Base-by-base conservation (phyloP, 139 green algal genomes). In the Volvox africanus region DNA sequence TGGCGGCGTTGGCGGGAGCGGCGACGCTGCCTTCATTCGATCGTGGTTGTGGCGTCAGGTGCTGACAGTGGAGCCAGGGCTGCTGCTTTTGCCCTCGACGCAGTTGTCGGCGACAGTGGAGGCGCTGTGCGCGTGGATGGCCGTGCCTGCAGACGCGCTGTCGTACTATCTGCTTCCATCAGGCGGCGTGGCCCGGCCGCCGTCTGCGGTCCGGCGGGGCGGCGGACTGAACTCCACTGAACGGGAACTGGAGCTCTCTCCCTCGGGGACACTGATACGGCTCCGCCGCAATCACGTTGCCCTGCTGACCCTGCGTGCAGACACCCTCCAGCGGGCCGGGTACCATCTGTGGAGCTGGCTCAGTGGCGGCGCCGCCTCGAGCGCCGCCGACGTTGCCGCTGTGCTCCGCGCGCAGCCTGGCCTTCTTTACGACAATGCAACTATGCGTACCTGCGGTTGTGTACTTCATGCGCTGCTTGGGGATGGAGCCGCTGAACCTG, bases 311-410 rank as follows among this genome's bases (percentile, higher is more conserved):
- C 12, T 2, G 28, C 0, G 9, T 20, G 2, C 85, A 1, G 85
- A 73, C 22, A 6, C 22, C 37, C 24, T 89, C 24, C n/a, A 71
- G 14, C 36, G 36, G 19, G 68, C 68, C 28, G 85, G 69, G 18
- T 82, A 82, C 44, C 5, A 16, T 13, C 11, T 89, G 28, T 89
- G 85, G 85, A 50, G 9, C 28, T 89, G 85, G 85, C 69, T 89
- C 2, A 71, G 85, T 26, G 85, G 85, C 68, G 85, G 9, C n/a
- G 85, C 26, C n/a, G 69, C 18, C 5, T 67, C 36, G 18, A 50
- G 37, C 14, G 85, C 68, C 2, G 44, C 85, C 16, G 85, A 89
- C 85, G 37, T 89, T 20, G 85, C 85, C 26, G 85, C 85, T 11
- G 85, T 89, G 69, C 85, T 89, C 17, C 85, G 85, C 0, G 69